Conservation (phyloP, 2,329 filamentous ascomycete genomes). For the Claviceps citrina region DNA sequence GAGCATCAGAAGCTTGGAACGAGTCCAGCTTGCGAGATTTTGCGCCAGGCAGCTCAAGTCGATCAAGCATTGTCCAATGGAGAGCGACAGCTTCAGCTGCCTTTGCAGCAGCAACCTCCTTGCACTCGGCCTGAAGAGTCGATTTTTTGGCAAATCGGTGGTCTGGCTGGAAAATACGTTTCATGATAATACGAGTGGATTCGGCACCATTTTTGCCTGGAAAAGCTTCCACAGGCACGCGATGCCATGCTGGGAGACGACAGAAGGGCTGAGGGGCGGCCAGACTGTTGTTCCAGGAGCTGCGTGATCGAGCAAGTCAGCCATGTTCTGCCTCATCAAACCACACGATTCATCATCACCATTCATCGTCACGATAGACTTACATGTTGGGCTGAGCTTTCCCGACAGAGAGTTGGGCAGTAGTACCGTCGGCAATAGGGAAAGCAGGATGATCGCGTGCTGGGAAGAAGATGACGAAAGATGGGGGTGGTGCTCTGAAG, state of each 20-base stretch:
- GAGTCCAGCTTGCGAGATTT: slow-evolving; percentile 2
- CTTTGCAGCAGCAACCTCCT: background rate
- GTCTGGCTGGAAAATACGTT: slow-evolving; percentile 14
- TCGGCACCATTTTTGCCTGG: slow-evolving; percentile 7
- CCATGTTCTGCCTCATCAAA: background rate
- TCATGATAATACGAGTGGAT: slow-evolving; percentile 16
- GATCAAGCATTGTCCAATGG: slow-evolving; percentile 1
- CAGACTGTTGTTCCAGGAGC: slow-evolving; percentile 12
- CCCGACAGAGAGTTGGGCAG: background rate
- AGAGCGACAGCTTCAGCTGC: background rate
- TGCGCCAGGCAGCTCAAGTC: slow-evolving; percentile 4
- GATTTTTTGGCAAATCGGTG: background rate
- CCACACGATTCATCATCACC: background rate
- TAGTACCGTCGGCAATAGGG: background rate
- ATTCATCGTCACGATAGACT: too few species aligned
- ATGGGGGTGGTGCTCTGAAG: slow-evolving; percentile 10
- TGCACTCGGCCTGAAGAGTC: background rate
- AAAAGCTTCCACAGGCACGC: slow-evolving; percentile 14
- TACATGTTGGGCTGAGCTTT: slow-evolving; percentile 1
- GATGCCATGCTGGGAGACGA: slow-evolving; percentile 18
- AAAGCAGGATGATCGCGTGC: slow-evolving; percentile 4
- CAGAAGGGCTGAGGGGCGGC: slow-evolving; percentile 8
- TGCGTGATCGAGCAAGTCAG: slow-evolving; percentile 4
- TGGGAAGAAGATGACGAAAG: slow-evolving; percentile 16
- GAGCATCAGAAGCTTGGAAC: slow-evolving; percentile 2